Base-by-base conservation (phyloP, 2,329 filamentous ascomycete genomes). In the Bisporella sp. region DNA sequence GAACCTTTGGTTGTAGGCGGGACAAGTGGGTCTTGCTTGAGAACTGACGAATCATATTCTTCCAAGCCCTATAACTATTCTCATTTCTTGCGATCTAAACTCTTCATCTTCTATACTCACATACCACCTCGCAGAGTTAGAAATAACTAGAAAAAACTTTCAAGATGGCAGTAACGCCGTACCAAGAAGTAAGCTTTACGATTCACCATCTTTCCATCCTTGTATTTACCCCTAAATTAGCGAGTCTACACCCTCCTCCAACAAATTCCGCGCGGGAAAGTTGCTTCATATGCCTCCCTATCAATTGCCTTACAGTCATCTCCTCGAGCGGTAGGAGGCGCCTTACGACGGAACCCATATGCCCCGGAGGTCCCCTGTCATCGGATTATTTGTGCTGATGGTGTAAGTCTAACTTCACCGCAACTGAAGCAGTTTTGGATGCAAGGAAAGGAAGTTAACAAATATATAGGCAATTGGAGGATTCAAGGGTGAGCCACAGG, bases 351-450 rank as follows among this genome's bases (percentile, higher is more conserved):
- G 47, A 85, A 85, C 58, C 81, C 81, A 0, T 84, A 81, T 59
- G 81, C 81, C 32, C 81, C 81, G 0, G 73, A 76, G 49, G 77
- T 84, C 4, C 81, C 79, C 1, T 83, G 80, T 76, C 61, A 83
- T 64, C 71, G 81, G 4, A 76, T 82, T 5, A 73, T 84, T 47
- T 76, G 75, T 7, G 73, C 72, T 31, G 73, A 76, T 54, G 75
- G 78, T 4, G 73, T 76, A 60, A 56, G 70, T 60, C 21, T 21
- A 21, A 3, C 21, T 3, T 21, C 21, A 3, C 21, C 37, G 35
- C 21, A 21, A 21, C 21, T 21, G 41, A 29, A 29, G 7, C 5
- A 13, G 31, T 37, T 44, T 37, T n/a, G 35, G 37, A 7, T 54
- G 21, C 3, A 40, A 21, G 4, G 8, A 46, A 12, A 41, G 9